Base-by-base conservation (phyloP, 2,329 filamentous ascomycete species). In the Seiridium unicorne region DNA sequence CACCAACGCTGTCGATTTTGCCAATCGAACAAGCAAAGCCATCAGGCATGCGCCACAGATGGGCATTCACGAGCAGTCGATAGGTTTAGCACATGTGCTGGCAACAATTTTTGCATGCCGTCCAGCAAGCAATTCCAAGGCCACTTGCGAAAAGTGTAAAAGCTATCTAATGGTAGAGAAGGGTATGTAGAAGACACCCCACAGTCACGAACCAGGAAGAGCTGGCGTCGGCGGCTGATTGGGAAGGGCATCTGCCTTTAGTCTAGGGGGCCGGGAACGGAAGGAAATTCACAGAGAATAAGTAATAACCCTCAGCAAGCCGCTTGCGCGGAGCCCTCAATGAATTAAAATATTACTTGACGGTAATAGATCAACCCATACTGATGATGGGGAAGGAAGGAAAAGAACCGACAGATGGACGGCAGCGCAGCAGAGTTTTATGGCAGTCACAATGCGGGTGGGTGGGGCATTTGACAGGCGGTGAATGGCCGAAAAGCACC, bases 221-320 rank as follows among this genome's bases (percentile, higher is more conserved):
- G 66, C 65, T 71, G 71, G 69, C 66, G 70, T 72, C 70, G 66
- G 69, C 70, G 71, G 67, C 71, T 73, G 71, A 66, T 70, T 68
- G 55, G 71, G 69, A 72, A 73, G 66, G 58, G 63, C 64, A 63
- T 63, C 65, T 70, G 64, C 68, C 56, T 54, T 69, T 65, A 62
- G 57, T 65, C 63, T 71, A 72, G 69, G 71, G 72, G 71, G 70
- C 71, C 70, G 71, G 71, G 71, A 73, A 73, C 71, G 71, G 71
- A 73, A 71, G 71, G 69, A 72, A 70, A 73, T 64, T 67, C 68
- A 73, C 67, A 63, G 65, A 65, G 63, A 60, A 58, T 65, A 66
- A 62, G 48, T 55, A 65, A 71, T 71, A 70, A 71, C 70, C 71
- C 70, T 73, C 71, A 73, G 71, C 71, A 70, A 73, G 71, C 70